A percentile compares a stretch with the other conserved stretches of the same genome.
Evolutionary conservation across 2,329 filamentous ascomycete genomes (phyloP).

Genomic region (Calonectria honghensis): DNA sequence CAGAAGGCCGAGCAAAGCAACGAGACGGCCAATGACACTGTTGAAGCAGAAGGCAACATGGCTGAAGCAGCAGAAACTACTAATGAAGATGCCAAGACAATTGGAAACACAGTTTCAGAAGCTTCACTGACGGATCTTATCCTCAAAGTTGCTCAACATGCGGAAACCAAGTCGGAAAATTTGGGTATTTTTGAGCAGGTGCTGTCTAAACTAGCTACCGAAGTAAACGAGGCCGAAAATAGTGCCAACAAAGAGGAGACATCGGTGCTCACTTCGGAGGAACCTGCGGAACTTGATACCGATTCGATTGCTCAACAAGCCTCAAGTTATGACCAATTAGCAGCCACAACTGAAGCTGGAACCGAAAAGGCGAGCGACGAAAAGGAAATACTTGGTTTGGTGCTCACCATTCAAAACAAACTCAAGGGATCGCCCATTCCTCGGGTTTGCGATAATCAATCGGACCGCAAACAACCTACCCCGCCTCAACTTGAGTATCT

Average conservation of each 20-base stretch:
- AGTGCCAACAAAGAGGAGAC: constrained; percentile 11
- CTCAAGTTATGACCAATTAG: background rate
- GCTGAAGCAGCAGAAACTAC: background rate
- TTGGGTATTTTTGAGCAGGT: constrained; percentile 71
- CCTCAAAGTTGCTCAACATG: constrained; percentile 68
- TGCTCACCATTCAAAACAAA: constrained; percentile 82
- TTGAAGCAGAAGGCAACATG: background rate
- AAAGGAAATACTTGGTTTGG: constrained; percentile 74
- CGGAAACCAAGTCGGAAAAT: constrained; percentile 64
- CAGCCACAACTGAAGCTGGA: background rate
- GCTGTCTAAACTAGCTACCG: constrained; percentile 67
- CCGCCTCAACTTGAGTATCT: constrained; percentile 87
- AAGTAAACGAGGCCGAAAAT: constrained; percentile 32
- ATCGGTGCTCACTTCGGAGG: constrained; percentile 1
- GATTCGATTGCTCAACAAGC: background rate
- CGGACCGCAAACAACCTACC: background rate
- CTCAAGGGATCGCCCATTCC: constrained; percentile 79
- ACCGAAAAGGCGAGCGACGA: background rate
- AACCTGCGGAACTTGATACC: background rate
- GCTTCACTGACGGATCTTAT: constrained; percentile 69
- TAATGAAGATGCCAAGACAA: constrained; percentile 27
- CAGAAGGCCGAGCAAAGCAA: constrained; percentile 25
- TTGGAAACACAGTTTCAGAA: constrained; percentile 34
- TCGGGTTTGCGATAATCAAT: constrained; percentile 69
- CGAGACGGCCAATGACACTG: background rate